Percentiles rank a stretch among this genome's conserved stretches.
These are phyloP conservation scores for Lachancea mirantina DNA, from an alignment of 805 yeast genomes.

Conservation along the genomic window DNA sequence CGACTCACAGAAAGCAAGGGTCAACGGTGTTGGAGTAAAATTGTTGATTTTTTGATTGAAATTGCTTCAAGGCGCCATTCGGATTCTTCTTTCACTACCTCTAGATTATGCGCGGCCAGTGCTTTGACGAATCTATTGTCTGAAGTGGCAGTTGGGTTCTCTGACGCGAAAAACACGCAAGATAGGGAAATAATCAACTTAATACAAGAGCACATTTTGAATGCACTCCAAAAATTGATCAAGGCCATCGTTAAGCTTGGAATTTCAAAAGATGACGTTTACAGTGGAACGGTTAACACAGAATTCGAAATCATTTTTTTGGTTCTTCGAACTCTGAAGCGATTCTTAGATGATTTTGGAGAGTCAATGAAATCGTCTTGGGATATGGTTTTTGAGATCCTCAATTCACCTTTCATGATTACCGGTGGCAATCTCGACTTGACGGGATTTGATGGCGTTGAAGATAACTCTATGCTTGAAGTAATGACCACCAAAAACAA, in stretches of 20 bases:
- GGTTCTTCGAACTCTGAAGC: constrained; percentile 56
- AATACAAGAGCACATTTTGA: constrained; percentile 11
- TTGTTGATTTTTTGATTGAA: constrained; percentile 41
- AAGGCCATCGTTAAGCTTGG: constrained; percentile 33
- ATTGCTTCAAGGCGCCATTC: constrained; percentile 41
- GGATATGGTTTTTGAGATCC: constrained; percentile 60
- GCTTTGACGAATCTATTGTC: constrained; percentile 47
- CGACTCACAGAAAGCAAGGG: constrained; percentile 33
- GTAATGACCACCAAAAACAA: constrained; percentile 42
- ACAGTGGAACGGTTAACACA: constrained; percentile 37
- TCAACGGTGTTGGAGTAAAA: constrained; percentile 40
- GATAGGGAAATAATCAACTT: too few relatives aligned
- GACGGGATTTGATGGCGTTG: constrained; percentile 19
- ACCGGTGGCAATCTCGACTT: constrained; percentile 23
- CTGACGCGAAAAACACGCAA: too few relatives aligned
- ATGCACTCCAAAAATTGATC: constrained; percentile 41
- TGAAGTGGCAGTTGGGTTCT: constrained; percentile 24
- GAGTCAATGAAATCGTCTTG: constrained; percentile 55
- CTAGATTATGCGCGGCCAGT: constrained; percentile 43
- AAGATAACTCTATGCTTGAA: constrained; percentile 24
- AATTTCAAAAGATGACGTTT: constrained; percentile 26
- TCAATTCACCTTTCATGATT: constrained; percentile 48
- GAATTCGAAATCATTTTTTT: constrained; percentile 64
- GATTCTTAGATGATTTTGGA: constrained; percentile 74
- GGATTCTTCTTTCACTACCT: too few relatives aligned